These are phyloP conservation scores for Morella rubra DNA, from an alignment of 306 rosid species.

Conservation along the genomic window DNA sequence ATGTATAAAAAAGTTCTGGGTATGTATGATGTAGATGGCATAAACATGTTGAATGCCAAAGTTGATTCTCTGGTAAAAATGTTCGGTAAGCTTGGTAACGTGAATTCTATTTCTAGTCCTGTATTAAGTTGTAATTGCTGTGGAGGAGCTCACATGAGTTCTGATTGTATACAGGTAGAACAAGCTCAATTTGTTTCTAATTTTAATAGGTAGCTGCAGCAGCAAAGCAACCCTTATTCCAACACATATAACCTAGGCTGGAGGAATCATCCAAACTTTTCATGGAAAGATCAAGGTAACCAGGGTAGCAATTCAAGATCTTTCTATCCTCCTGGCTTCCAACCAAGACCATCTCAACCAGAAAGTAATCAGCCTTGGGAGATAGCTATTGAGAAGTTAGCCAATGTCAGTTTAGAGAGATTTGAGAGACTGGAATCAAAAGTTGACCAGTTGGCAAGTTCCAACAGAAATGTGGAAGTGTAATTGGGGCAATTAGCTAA, in stretches of 20 bases:
- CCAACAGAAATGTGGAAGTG: too few species aligned
- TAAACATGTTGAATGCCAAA: not conserved
- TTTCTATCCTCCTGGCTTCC: too few species aligned
- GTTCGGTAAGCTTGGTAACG: not conserved
- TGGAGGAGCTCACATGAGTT: too few species aligned
- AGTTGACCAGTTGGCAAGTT: too few species aligned
- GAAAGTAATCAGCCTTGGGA: not conserved
- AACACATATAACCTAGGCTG: not conserved
- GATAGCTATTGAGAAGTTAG: not conserved
- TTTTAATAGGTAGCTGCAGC: too few species aligned
- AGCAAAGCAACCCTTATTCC: too few species aligned
- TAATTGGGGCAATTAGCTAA: too few species aligned
- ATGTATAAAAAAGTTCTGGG: not conserved
- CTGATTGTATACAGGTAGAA: not conserved
- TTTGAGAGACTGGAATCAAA: too few species aligned
- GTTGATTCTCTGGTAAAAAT: not conserved
- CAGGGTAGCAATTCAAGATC: not conserved
- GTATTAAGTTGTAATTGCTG: too few species aligned
- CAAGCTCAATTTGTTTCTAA: too few species aligned
- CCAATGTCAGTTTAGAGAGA: not conserved
- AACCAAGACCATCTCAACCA: too few species aligned
- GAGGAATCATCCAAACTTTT: not conserved
- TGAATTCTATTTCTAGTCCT: not conserved
- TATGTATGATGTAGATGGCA: too few species aligned
- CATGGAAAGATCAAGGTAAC: not conserved